Conservation (phyloP, 2,329 filamentous ascomycete genomes). For the Thielaviopsis ethacetica region DNA sequence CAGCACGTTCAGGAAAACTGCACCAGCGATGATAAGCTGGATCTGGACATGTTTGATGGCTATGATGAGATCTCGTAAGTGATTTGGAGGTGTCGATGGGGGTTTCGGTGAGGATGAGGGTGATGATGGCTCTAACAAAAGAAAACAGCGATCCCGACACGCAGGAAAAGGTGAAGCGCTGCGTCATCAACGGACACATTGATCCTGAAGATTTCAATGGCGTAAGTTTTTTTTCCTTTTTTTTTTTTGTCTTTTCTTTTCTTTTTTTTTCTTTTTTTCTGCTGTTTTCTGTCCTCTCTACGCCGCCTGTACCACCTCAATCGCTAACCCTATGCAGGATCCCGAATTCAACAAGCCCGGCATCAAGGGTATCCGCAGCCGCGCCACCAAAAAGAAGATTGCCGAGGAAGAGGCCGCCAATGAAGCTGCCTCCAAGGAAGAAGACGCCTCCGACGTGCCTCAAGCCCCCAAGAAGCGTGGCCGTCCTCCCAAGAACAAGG, state of each 20-base stretch:
- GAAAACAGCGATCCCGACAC: constrained; percentile 36
- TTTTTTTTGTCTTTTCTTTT: background rate
- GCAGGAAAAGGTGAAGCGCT: constrained; percentile 57
- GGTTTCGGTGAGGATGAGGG: no score
- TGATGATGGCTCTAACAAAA: constrained; percentile 10
- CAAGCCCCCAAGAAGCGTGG: constrained; percentile 9
- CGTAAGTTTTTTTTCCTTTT: constrained; percentile 35
- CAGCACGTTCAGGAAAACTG: constrained; percentile 44
- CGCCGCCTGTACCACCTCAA: background rate
- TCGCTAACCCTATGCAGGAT: constrained; percentile 35
- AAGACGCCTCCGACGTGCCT: constrained; percentile 16
- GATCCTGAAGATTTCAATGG: constrained; percentile 78
- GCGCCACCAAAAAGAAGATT: constrained; percentile 13
- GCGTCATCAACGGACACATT: constrained; percentile 63
- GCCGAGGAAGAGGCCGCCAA: constrained; percentile 17
- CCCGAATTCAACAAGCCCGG: constrained; percentile 56
- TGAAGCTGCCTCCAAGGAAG: constrained; percentile 19
- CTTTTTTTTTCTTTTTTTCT: constrained; percentile 10
- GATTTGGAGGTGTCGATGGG: no score
- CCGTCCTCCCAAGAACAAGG: constrained; percentile 3
- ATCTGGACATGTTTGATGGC: constrained; percentile 59
- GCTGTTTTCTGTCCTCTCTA: constrained; percentile 12
- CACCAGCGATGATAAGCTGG: constrained; percentile 29
- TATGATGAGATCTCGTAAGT: constrained; percentile 53
- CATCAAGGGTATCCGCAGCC: constrained; percentile 42